Evolutionary conservation across 805 yeast species (phyloP), one percentile per base, ranked within the genome.

Genomic region (Brettanomyces nanus): DNA sequence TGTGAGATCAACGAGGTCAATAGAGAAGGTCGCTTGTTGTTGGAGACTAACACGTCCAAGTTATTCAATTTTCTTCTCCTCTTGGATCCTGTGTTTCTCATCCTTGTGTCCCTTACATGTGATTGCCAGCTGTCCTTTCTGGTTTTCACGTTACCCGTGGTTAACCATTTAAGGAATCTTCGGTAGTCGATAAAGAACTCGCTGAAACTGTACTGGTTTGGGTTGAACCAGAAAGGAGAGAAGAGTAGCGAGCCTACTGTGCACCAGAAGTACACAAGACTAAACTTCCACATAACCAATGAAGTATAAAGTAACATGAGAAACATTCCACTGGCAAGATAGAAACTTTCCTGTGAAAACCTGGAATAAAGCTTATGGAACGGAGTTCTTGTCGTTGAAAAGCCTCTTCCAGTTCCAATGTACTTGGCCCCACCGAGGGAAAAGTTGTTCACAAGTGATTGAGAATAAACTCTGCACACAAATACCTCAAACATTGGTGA

Each of bases 401-500:
- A 77, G 9, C 87, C 87, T 59, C 94, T 69, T 13, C 92, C 92
- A 1, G 92, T 84, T 2, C 89, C 79, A 51, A 83, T 80, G 60
- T 84, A 84, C 51, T 77, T 68, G 3, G 94, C 94, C 45, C 90
- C 92, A 36, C 94, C 92, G 42, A 80, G 67, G 10, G 82, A 63
- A 46, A 84, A 59, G 58, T 83, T 87, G 45, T 74, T 77, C 31
- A 71, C 63, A 54, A 84, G 65, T 0, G 90, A 75, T 35, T 77
- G 75, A 2, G 90, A 79, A 54, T 84, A 84, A 6, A 82, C 75
- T 48, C 80, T 79, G 50, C 87, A 83, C 18, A 79, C 84, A 61
- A 84, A 84, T 4, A 83, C 77, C 54, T 84, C 94, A 51, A 84
- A 84, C 49, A 82, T 60, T 31, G 90, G 89, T 1, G 92, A 81